Base-by-base conservation (phyloP, 805 yeast species). In the Ogataea corticis region DNA sequence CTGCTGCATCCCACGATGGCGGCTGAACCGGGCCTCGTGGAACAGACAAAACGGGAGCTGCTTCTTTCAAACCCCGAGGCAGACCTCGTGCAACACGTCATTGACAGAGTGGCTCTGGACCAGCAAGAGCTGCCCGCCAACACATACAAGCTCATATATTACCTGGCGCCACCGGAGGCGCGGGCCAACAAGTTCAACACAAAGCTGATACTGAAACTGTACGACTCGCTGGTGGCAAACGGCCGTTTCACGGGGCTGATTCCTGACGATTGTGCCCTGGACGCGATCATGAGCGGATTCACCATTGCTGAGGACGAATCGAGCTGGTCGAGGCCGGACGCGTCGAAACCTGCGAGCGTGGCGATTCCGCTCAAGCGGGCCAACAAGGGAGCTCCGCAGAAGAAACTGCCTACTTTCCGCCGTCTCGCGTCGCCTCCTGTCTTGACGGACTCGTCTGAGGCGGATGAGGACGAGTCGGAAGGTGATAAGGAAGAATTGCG, bases 1-100 rank as follows among this genome's bases (percentile, higher is more conserved):
- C 67, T 83, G 40, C 71, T 83, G 43, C 89, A 83, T 57, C 89
- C 89, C 15, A 83, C 86, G 7, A 73, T 79, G 38, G 86, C 83
- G 11, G 77, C 83, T 0, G 73, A 76, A 32, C 83, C 82, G 35
- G 68, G 61, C 3, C 43, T 66, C 15, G 79, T 82, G 15, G 73
- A 67, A 38, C 31, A 49, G 1, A 62, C 68, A 33, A 79, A 80
- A 61, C 47, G 50, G 12, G 47, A 55, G 14, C 57, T 75, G 32
- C 40, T 46, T 14, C 21, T 42, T 4, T 51, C 65, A 28, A 54
- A 54, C 39, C 64, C 71, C 4, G 62, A 59, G 21, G 57, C 70
- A 7, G 56, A 49, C 19, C 55, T 70, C 11, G 67, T 70, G 30
- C 89, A 83, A 59, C 79, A 73, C 41, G 68, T 82, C 18, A 76